Evolutionary conservation across 2,329 filamentous ascomycete species (phyloP).

Genomic region (Xylaria sp.): DNA sequence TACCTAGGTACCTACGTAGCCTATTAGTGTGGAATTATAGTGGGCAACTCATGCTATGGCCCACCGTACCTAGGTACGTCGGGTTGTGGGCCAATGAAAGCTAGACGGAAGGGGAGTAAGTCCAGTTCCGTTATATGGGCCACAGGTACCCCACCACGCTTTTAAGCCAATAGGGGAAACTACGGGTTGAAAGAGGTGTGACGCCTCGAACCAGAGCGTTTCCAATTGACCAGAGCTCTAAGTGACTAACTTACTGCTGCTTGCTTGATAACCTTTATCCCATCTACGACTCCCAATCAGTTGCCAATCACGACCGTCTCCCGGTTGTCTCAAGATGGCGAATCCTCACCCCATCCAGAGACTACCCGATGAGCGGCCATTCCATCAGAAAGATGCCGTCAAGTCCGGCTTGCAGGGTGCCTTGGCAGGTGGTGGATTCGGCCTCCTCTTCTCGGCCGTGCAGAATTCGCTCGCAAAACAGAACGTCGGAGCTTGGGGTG

Average conservation of each 20-base stretch:
- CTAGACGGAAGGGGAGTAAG: slow-evolving; percentile 29
- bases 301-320: slow-evolving; percentile 39
- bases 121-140: slow-evolving; percentile 31
- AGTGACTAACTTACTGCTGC: neutral
- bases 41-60: neutral
- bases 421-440: slow-evolving; percentile 72
- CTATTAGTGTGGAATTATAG: neutral
- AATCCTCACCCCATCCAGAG: slow-evolving; percentile 47
- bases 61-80: neutral
- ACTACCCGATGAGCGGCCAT: slow-evolving; percentile 58
- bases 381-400: slow-evolving; percentile 81
- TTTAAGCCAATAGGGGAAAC: slow-evolving; percentile 27
- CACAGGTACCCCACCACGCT: neutral
- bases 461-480: slow-evolving; percentile 87
- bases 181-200: slow-evolving; percentile 16
- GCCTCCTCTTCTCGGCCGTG: slow-evolving; percentile 78
- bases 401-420: slow-evolving; percentile 72
- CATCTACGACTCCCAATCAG: slow-evolving; percentile 3
- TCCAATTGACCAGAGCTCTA: slow-evolving; percentile 34
- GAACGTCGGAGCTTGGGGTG: slow-evolving; percentile 82
- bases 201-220: slow-evolving; percentile 36
- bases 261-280: slow-evolving; percentile 20
- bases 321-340: slow-evolving; percentile 49
- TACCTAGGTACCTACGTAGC: neutral
- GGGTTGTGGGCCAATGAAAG: neutral